Base-by-base conservation (phyloP, 176 grass and related monocot species). In the Hsuehochloa calcarea region DNA sequence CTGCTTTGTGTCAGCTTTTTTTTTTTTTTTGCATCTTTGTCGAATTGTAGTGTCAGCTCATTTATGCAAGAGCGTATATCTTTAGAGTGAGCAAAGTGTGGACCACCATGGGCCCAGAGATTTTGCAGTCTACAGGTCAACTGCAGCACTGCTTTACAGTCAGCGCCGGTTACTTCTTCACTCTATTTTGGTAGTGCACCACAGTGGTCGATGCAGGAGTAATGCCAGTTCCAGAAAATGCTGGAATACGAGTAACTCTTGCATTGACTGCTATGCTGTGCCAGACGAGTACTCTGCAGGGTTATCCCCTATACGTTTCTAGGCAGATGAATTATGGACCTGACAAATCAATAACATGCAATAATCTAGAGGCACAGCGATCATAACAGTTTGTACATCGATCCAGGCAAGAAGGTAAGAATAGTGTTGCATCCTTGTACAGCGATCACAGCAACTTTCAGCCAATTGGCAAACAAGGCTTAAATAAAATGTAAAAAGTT, bases 61-160 rank as follows among this genome's bases (percentile, higher is more conserved):
- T 75, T 20, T 38, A 11, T 52, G 27, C 47, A 14, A 8, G 31
- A 56, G 5, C 5, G 20, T 6, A 13, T 14, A 4, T 22, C 35
- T 16, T 68, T 55, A 54, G 22, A 27, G 52, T 19, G 55, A 50
- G 29, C 6, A 49, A 60, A 60, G 19, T 63, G 25, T 29, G 17
- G 43, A n/a, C 4, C 6, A 41, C n/a, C 14, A 1, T 14, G 15
- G 14, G 11, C 73, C 5, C 3, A 23, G 6, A 16, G 22, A 77
- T 77, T 15, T 26, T 44, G 20, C 31, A 74, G 5, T 5, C 35
- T 35, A 8, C 25, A 49, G 27, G 70, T 69, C 38, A 82, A 61
- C 49, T 27, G 38, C 80, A 44, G 49, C 31, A 62, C 49, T 70
- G 63, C 72, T 77, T 61, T 62, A 69, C 9, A 44, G 63, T 77